Conservation (phyloP, 441 rosid genomes). For the Populus hybrid region DNA sequence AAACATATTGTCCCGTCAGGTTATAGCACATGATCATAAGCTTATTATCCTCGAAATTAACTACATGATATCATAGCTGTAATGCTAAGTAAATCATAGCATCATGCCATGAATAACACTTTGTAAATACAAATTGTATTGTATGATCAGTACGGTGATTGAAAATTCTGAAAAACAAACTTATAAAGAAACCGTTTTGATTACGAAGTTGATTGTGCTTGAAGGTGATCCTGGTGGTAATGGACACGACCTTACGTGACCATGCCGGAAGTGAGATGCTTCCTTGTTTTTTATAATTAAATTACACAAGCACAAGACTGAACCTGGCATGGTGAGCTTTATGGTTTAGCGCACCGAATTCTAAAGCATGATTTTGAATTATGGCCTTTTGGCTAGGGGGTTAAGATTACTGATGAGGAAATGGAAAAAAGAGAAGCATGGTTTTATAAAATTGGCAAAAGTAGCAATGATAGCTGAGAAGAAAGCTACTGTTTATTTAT, state of each 20-base stretch:
- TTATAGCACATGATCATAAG: background rate
- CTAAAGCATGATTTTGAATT: background rate
- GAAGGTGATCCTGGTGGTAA: too few relatives aligned
- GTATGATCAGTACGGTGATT: too few relatives aligned
- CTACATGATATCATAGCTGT: background rate
- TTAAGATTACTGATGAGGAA: background rate
- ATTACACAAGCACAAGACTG: background rate
- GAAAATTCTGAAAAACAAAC: too few relatives aligned
- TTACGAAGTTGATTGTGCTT: too few relatives aligned
- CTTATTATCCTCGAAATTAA: background rate
- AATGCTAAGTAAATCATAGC: background rate
- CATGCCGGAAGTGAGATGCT: too few relatives aligned
- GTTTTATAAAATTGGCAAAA: background rate
- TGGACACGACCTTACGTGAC: too few relatives aligned
- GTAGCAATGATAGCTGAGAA: background rate
- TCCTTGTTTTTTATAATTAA: too few relatives aligned
- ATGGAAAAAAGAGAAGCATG: background rate
- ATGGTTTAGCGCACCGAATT: background rate
- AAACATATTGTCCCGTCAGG: background rate
- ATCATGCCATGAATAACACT: background rate
- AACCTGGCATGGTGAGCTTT: background rate
- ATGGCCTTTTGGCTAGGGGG: background rate
- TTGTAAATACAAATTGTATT: too few relatives aligned
- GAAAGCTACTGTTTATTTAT: background rate
- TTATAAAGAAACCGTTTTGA: too few relatives aligned